Conservation (phyloP, 139 green algal species). For the Coelastrella sp. region DNA sequence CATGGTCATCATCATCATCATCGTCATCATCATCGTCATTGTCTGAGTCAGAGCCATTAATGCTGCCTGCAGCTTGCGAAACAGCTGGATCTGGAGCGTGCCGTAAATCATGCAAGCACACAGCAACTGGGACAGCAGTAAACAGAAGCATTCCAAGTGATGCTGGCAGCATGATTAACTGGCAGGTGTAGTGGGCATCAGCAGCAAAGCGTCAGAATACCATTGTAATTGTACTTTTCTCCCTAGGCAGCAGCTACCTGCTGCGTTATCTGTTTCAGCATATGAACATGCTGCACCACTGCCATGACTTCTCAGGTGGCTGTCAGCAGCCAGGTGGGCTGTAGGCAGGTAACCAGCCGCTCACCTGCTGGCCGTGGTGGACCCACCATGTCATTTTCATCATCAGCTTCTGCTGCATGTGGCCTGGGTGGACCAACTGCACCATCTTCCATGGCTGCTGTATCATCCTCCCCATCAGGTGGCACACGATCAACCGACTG, state of each 20-base stretch:
- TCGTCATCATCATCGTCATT: slow-evolving; percentile 40
- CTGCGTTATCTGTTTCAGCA: background rate
- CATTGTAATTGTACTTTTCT: too few species aligned
- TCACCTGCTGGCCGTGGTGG: slow-evolving; percentile 10
- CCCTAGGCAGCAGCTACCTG: background rate
- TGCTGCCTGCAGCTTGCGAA: background rate
- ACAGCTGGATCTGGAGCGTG: background rate
- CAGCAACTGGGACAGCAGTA: too few species aligned
- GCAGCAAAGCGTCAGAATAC: too few species aligned
- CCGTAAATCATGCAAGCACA: background rate
- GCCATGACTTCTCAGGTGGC: background rate
- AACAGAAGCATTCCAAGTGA: background rate
- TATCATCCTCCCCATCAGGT: background rate
- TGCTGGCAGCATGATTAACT: too few species aligned
- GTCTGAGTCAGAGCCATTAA: background rate
- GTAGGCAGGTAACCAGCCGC: background rate
- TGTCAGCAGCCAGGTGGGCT: too few species aligned
- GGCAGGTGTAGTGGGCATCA: too few species aligned
- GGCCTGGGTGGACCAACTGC: slow-evolving; percentile 38
- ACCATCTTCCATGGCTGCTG: background rate
- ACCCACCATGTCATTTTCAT: background rate
- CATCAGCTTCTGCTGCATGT: background rate
- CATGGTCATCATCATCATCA: slow-evolving; percentile 39
- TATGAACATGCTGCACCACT: background rate
- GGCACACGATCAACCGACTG: background rate